Evolutionary conservation across 352 stramenopile species (phyloP).

Genomic region (Phytopythium vexans): DNA sequence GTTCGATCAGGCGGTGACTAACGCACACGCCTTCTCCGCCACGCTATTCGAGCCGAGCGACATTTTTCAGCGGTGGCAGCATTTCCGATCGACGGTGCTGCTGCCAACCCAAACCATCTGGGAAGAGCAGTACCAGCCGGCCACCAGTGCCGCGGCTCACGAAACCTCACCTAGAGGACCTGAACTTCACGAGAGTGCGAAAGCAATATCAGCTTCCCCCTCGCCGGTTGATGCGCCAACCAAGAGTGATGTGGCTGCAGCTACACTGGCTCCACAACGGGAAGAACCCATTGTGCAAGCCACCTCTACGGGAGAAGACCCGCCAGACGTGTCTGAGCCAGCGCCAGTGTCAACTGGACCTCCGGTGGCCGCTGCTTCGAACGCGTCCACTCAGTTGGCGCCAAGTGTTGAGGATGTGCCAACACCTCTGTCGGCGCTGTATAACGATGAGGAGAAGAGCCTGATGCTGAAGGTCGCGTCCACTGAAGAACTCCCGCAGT

Average conservation of each 20-base stretch:
- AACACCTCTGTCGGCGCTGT: slow-evolving; percentile 62
- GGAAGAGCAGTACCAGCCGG: slow-evolving; percentile 54
- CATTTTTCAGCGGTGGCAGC: slow-evolving; percentile 36
- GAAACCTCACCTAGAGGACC: slow-evolving; percentile 1
- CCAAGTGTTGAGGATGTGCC: slow-evolving; percentile 25
- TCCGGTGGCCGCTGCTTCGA: slow-evolving; percentile 8
- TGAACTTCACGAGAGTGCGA: background rate
- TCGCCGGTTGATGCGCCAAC: no score
- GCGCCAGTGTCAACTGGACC: no score
- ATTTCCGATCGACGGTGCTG: slow-evolving; percentile 44
- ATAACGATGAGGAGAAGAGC: slow-evolving; percentile 67
- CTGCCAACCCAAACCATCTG: slow-evolving; percentile 61
- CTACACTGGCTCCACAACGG: no score
- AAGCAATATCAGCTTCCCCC: no score
- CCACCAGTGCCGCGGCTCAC: background rate
- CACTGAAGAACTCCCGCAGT: no score
- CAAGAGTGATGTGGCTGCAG: no score
- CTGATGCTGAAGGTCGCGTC: slow-evolving; percentile 49
- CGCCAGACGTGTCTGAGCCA: no score
- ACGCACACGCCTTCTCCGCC: slow-evolving; percentile 49
- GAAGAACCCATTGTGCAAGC: no score
- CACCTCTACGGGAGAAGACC: no score
- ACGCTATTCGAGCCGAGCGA: slow-evolving; percentile 44
- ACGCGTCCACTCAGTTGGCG: no score
- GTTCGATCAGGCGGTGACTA: slow-evolving; percentile 67